Conservation (phyloP, 129 eudicot genomes). For the Centaurea solstitialis region DNA sequence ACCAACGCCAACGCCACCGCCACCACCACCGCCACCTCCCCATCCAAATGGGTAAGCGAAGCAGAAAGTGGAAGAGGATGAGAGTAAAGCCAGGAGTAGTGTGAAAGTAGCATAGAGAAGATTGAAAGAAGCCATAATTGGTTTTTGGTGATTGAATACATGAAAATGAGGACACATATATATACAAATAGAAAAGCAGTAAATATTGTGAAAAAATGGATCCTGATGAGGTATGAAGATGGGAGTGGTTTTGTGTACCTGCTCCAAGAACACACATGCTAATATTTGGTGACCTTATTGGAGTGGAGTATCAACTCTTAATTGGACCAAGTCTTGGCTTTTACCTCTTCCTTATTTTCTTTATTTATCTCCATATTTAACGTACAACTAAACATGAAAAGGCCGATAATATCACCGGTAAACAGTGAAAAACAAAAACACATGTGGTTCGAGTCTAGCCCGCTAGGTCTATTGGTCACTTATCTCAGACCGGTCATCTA, state of each 20-base stretch:
- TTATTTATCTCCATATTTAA: too few species aligned
- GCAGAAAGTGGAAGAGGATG: constrained; percentile 33
- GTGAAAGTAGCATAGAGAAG: constrained; percentile 32
- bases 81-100: constrained; percentile 39
- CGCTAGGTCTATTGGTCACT: background rate
- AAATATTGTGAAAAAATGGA: constrained; percentile 46
- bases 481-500: background rate
- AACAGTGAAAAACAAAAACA: too few species aligned
- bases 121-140: constrained; percentile 57
- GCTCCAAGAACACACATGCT: constrained; percentile 49
- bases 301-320: constrained; percentile 10
- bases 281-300: constrained; percentile 11
- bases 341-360: background rate
- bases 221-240: constrained; percentile 22
- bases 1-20: constrained; percentile 30
- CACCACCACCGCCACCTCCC: constrained; percentile 34
- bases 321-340: constrained; percentile 5
- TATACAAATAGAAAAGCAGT: constrained; percentile 38
- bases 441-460: background rate
- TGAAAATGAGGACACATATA: constrained; percentile 18
- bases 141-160: constrained; percentile 16
- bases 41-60: constrained; percentile 58
- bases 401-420: too few species aligned
- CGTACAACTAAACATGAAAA: too few species aligned
- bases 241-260: constrained; percentile 58